Percentiles rank a stretch among this genome's conserved stretches.
phyloP scores from a whole-genome alignment of 768 basidiomycete species.

The Suillus sp. region DNA sequence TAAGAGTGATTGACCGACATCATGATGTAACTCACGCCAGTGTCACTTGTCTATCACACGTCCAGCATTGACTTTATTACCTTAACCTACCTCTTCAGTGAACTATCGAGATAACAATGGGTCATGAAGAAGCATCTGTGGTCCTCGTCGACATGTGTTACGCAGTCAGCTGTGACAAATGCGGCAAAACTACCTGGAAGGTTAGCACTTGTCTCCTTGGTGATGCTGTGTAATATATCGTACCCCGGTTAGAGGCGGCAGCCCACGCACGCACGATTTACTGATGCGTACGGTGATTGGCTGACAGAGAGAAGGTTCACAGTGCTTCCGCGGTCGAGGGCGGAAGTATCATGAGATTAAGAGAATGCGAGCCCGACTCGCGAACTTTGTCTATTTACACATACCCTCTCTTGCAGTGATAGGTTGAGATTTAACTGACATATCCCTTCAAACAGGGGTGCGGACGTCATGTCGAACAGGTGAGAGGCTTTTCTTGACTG shows the following conservation, averaged over 20 bases:
- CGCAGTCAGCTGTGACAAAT: conserved; percentile 57
- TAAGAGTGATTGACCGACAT: not conserved
- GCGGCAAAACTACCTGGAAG: conserved; percentile 73
- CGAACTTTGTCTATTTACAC: conserved; percentile 18
- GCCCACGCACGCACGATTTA: conserved; percentile 18
- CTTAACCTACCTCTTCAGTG: conserved; percentile 32
- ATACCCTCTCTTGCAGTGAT: conserved; percentile 1
- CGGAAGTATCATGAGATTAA: conserved; percentile 6
- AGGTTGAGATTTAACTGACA: conserved; percentile 13
- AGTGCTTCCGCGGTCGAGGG: conserved; percentile 22
- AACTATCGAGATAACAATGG: conserved; percentile 23
- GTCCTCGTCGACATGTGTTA: conserved; percentile 56
- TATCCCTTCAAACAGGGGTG: conserved; percentile 55
- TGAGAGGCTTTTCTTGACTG: conserved; percentile 38
- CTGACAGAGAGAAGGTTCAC: conserved; percentile 15
- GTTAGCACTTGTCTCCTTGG: conserved; percentile 45
- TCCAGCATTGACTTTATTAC: conserved; percentile 31
- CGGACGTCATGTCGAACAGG: conserved; percentile 63
- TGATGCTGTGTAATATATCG: conserved; percentile 21
- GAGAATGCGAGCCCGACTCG: conserved; percentile 5
- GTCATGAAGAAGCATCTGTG: conserved; percentile 23
- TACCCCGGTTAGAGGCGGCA: conserved; percentile 24
- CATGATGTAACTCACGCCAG: conserved; percentile 9
- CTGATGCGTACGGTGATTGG: conserved; percentile 20
- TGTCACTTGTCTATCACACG: conserved; percentile 6